These are phyloP conservation scores for Aspergillus sojae DNA, from an alignment of 2,329 filamentous ascomycete genomes.

Conservation along the genomic window DNA sequence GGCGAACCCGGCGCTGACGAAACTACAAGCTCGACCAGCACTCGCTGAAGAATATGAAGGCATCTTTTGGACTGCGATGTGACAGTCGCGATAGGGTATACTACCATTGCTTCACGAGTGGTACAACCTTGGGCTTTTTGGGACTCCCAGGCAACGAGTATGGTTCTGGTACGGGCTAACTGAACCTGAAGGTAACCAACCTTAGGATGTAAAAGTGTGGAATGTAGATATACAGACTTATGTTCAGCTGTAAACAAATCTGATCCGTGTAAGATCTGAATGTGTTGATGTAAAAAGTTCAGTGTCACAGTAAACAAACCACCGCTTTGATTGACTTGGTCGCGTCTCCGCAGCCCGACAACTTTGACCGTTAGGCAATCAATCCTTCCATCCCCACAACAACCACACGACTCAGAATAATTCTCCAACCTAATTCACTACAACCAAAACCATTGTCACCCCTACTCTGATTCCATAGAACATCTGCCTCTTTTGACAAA, in stretches of 20 bases:
- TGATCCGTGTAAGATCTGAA: neutral
- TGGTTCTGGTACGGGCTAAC: neutral
- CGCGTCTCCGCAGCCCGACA: slow-evolving; percentile 1
- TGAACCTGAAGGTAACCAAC: neutral
- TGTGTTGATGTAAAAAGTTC: neutral
- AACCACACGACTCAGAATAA: neutral
- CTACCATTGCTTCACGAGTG: neutral
- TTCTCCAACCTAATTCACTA: neutral
- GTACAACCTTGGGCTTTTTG: neutral
- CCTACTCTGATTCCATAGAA: neutral
- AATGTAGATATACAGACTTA: neutral
- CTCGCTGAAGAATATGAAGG: neutral
- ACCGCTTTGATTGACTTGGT: neutral
- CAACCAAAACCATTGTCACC: neutral
- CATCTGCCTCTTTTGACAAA: neutral
- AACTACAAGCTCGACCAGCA: neutral
- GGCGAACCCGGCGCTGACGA: neutral
- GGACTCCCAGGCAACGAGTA: neutral
- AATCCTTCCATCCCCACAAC: neutral
- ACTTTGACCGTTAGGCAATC: neutral
- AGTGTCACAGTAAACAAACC: neutral
- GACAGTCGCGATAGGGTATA: neutral
- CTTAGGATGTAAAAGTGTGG: neutral
- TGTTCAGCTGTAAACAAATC: neutral
- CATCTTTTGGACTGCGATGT: neutral